A percentile compares a stretch with the other conserved stretches of the same genome.
Evolutionary conservation across 352 stramenopile genomes (phyloP).

Genomic region (Blastocystis sp.): DNA sequence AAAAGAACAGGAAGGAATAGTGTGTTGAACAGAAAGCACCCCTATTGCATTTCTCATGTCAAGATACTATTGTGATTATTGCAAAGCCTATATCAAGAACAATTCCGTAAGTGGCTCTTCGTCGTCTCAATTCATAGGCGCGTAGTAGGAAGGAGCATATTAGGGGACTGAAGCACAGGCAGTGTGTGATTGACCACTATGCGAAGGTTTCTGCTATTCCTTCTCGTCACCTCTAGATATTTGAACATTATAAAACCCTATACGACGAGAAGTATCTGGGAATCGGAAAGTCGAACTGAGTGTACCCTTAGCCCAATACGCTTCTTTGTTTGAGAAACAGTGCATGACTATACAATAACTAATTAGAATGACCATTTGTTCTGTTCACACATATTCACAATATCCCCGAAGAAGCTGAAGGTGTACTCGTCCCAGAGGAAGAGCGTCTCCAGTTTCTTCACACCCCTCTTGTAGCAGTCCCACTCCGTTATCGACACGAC

Average conservation of each 20-base stretch:
- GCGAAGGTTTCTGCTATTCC: constrained; percentile 14
- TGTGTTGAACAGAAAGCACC: not conserved
- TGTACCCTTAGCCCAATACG: not conserved
- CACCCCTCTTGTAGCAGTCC: constrained; percentile 61
- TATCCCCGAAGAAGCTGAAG: constrained; percentile 36
- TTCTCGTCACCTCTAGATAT: constrained; percentile 25
- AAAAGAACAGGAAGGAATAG: not conserved
- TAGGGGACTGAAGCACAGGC: constrained; percentile 59
- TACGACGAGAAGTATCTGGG: constrained; percentile 45
- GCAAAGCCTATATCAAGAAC: constrained; percentile 68
- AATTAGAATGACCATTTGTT: constrained; percentile 55
- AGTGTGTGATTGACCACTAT: constrained; percentile 67
- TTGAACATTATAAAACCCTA: constrained; percentile 56
- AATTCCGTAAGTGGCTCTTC: constrained; percentile 6
- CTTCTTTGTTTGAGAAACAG: constrained; percentile 17
- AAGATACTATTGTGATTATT: constrained; percentile 70
- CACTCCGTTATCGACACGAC: constrained; percentile 35
- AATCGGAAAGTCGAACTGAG: not conserved
- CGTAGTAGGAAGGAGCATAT: constrained; percentile 68
- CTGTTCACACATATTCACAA: constrained; percentile 65
- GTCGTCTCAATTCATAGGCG: constrained; percentile 1
- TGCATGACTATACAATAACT: constrained; percentile 18
- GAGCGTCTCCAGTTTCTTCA: constrained; percentile 49
- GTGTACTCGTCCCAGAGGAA: constrained; percentile 67
- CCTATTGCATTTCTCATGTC: constrained; percentile 1